A percentile compares a stretch with the other conserved stretches of the same genome.
Evolutionary conservation across 257 asterid genomes (phyloP).

Genomic region (Fraxinus cuspidata): DNA sequence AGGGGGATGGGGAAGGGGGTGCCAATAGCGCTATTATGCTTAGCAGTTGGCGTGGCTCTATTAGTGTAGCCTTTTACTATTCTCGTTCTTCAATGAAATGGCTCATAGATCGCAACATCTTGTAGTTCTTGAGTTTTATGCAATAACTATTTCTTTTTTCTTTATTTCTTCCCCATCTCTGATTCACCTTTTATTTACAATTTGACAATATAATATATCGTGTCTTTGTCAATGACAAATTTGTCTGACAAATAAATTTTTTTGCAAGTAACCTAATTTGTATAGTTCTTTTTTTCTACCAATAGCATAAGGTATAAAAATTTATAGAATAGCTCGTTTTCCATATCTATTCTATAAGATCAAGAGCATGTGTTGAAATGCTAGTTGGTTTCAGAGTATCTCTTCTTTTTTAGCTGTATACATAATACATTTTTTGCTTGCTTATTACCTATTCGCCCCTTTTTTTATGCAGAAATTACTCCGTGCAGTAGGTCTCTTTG

Average conservation of each 20-base stretch:
- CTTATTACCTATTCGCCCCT: background rate
- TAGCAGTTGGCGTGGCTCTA: background rate
- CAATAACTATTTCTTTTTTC: background rate
- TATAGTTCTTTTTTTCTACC: background rate
- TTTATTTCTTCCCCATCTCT: background rate
- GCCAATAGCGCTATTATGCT: background rate
- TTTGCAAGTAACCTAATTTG: background rate
- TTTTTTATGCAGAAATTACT: slow-evolving; percentile 66
- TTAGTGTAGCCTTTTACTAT: too few relatives aligned
- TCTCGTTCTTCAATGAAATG: too few relatives aligned
- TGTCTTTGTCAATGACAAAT: background rate
- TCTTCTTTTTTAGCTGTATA: background rate
- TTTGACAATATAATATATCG: background rate
- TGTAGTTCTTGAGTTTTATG: background rate
- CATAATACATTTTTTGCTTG: background rate
- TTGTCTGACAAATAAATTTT: background rate
- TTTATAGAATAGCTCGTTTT: background rate
- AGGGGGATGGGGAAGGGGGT: background rate
- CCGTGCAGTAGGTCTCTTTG: slow-evolving; percentile 80
- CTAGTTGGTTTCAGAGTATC: slow-evolving; percentile 8
- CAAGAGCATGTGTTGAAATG: background rate
- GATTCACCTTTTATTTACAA: background rate
- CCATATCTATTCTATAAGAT: background rate
- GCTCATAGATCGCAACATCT: background rate
- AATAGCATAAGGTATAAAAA: background rate